phyloP scores from a whole-genome alignment of 1,284 basidiomycete genomes.

The Earliella scabrosa region DNA sequence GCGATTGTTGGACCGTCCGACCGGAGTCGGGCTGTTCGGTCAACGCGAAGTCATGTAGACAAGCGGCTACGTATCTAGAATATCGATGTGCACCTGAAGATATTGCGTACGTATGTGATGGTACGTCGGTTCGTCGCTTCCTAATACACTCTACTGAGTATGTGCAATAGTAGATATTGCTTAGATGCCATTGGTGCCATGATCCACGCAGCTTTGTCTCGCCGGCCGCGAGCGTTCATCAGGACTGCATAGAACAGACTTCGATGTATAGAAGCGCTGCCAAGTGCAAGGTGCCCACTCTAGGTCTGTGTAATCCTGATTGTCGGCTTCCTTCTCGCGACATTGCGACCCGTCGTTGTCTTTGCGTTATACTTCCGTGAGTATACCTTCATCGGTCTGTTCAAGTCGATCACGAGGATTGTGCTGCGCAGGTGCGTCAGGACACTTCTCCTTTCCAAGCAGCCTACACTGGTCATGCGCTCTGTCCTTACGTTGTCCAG shows the following conservation, averaged over 20 bases:
- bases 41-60: too few species aligned
- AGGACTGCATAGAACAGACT: too few species aligned
- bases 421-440: not conserved
- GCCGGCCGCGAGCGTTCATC: too few species aligned
- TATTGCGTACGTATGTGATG: not conserved
- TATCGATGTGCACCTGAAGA: too few species aligned
- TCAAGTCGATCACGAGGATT: not conserved
- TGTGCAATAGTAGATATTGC: not conserved
- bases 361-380: not conserved
- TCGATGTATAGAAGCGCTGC: too few species aligned
- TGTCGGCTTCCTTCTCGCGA: too few species aligned
- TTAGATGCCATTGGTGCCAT: not conserved
- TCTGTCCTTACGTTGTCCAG: not conserved
- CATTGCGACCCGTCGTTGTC: not conserved
- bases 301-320: too few species aligned
- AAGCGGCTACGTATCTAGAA: too few species aligned
- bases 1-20: too few species aligned
- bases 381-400: not conserved
- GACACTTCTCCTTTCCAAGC: not conserved
- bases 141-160: not conserved
- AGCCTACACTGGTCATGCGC: slow-evolving; percentile 1
- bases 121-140: not conserved
- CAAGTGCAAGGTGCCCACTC: too few species aligned
- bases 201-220: not conserved
- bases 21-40: too few species aligned